Evolutionary conservation across 2,329 filamentous ascomycete genomes (phyloP), one percentile per base, ranked within the genome.

Genomic region (Nemania diffusa): DNA sequence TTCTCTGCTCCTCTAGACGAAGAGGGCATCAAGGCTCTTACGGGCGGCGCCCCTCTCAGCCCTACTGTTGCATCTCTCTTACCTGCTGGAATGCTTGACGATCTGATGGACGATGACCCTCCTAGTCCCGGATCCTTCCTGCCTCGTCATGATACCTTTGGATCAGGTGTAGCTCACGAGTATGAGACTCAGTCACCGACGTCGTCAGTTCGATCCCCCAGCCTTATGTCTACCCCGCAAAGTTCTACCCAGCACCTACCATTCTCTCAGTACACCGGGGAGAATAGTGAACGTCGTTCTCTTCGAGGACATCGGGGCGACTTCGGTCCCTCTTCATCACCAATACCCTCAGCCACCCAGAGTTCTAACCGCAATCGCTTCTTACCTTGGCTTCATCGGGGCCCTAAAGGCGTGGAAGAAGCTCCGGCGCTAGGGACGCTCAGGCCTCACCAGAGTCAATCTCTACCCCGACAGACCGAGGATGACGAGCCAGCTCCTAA

Each of bases 41-140:
- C 85, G 2, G 86, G 84, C 20, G 89, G 87, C 29, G 92, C 91
- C 1, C 91, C 91, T 0, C 87, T 95, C 77, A 94, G 91, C 73
- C 92, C 92, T 1, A 91, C 91, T 3, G 92, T 92, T 1, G 89
- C 91, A 29, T 86, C 90, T 17, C 82, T 95, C 3, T 81, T 97
- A 17, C 92, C 92, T 0, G 91, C 92, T 5, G 83, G 82, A n/a
- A 85, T 87, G 67, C 82, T 87, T 68, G 88, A 91, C 58, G 90
- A 92, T 71, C 65, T 77, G 40, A 81, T 90, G 51, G 89, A 90
- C 55, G 84, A 90, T 44, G 89, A 90, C 17, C 81, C 83, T n/a
- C 81, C 80, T 9, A 85, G 82, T 72, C 81, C 82, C 42, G 71
- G 69, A 20, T 73, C 78, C 50, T 68, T 76, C 7, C 72, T 66